Evolutionary conservation across 495 filamentous ascomycete species (phyloP), one percentile per base, ranked within the genome.

Genomic region (Trichoderma reesei): DNA sequence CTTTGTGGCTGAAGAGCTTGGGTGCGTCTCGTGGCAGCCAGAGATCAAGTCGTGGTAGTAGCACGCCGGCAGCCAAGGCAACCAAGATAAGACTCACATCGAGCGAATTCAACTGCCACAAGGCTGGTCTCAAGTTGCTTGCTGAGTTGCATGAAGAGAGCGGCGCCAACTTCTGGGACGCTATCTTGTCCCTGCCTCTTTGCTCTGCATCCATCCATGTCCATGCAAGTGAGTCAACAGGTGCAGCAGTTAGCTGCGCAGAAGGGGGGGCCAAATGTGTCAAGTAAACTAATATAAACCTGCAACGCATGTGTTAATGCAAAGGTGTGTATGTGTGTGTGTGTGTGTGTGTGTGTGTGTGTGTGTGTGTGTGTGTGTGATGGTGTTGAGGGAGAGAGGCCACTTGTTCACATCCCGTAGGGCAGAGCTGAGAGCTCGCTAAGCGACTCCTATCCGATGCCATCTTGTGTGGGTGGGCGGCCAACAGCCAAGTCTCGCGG

Each of bases 261-360:
- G 9, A 31, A 56, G 51, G 51, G 51, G 51, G 51, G n/a, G n/a
- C 51, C n/a, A 31, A 34, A 56, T 56, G 51, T 56, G 51, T 56
- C 51, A 56, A 56, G 51, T 34, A 31, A 56, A 33, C 37, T 39
- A 39, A 39, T 39, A n/a, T 10, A 39, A 10, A 5, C 37, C n/a
- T n/a, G n/a, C n/a, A n/a, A n/a, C n/a, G n/a, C n/a, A n/a, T n/a
- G n/a, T n/a, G n/a, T n/a, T n/a, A n/a, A n/a, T 39, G 37, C 37
- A 39, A 39, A 39, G 37, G 37, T 4, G 37, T 39, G 37, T 39
- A 39, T 10, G 5, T 39, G 37, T 39, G 37, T 10, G 51, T 48
- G 44, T 18, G 44, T n/a, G n/a, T n/a, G 9, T 44, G 16, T n/a
- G n/a, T 48, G 44, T n/a, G n/a, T 18, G 44, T 39, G 37, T 39